Evolutionary conservation across 257 asterid genomes (phyloP).

Genomic region (Paulownia fortunei): DNA sequence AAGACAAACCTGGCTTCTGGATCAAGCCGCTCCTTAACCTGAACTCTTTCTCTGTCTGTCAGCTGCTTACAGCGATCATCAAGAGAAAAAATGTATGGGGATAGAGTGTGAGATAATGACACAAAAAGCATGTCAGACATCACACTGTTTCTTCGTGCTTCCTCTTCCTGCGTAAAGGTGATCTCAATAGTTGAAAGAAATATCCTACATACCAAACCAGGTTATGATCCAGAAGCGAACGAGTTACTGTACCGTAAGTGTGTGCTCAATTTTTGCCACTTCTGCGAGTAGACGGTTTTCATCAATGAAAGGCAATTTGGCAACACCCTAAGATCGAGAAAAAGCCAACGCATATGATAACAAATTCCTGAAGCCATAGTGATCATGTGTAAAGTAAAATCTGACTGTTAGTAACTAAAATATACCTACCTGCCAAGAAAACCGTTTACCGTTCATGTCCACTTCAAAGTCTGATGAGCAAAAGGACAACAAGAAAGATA

Average conservation of each 20-base stretch:
- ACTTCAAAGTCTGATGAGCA: conserved; percentile 80
- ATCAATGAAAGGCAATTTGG: conserved; percentile 95
- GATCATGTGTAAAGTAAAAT: not conserved
- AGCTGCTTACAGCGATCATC: conserved; percentile 88
- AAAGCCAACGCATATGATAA: conserved; percentile 23
- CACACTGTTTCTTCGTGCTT: conserved; percentile 83
- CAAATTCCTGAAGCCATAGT: conserved; percentile 9
- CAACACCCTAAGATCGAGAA: conserved; percentile 68
- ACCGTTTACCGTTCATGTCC: conserved; percentile 97
- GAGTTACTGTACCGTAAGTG: conserved; percentile 67
- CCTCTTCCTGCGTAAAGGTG: conserved; percentile 74
- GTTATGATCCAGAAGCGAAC: conserved; percentile 1
- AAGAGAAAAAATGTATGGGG: conserved; percentile 91
- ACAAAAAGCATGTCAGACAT: conserved; percentile 91
- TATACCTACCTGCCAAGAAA: conserved; percentile 78
- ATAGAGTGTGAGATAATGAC: conserved; percentile 80
- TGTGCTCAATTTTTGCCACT: conserved; percentile 86
- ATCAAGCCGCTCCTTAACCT: conserved; percentile 71
- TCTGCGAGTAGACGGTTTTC: conserved; percentile 88
- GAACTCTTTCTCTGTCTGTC: conserved; percentile 55
- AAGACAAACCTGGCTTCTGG: conserved; percentile 86
- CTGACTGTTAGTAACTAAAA: not conserved
- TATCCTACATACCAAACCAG: conserved; percentile 19
- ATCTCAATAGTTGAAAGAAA: conserved; percentile 14
- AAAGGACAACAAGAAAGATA: conserved; percentile 22